Evolutionary conservation across 495 filamentous ascomycete species (phyloP).

Genomic region (Beverwykella pulmonaria): DNA sequence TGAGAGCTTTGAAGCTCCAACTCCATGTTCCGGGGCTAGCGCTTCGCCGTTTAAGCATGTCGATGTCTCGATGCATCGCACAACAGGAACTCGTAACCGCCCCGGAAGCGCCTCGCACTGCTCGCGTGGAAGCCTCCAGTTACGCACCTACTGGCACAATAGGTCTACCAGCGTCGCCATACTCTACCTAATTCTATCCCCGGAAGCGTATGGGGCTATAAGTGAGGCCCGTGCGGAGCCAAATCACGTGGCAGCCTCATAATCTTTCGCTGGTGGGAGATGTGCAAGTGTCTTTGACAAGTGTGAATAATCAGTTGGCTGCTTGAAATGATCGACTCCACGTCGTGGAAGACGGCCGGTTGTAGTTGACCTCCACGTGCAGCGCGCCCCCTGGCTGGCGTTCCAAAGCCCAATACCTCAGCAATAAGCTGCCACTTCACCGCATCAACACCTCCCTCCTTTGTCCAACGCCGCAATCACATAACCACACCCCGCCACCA

Average conservation of each 20-base stretch:
- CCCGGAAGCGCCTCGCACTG: not conserved
- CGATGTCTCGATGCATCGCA: not conserved
- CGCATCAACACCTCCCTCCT: not conserved
- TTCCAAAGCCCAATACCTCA: slow-evolving; percentile 11
- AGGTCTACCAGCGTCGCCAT: too few relatives aligned
- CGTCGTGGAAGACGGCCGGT: too few relatives aligned
- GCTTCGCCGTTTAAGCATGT: slow-evolving; percentile 13
- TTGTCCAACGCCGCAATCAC: not conserved
- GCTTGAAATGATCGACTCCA: too few relatives aligned
- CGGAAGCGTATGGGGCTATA: too few relatives aligned
- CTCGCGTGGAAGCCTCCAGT: too few relatives aligned
- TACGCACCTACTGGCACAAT: too few relatives aligned
- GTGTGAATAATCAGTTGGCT: too few relatives aligned
- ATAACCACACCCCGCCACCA: slow-evolving; percentile 42
- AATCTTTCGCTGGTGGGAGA: too few relatives aligned
- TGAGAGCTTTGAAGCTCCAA: slow-evolving; percentile 6
- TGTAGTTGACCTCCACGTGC: slow-evolving; percentile 3
- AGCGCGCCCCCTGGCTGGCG: not conserved
- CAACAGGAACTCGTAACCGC: not conserved
- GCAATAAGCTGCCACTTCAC: slow-evolving; percentile 35
- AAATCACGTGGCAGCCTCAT: too few relatives aligned
- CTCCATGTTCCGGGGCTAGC: not conserved
- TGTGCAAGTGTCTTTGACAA: too few relatives aligned
- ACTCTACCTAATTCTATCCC: too few relatives aligned
- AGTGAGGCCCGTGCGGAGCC: too few relatives aligned